Conservation (phyloP, 306 rosid genomes). For the Rosa lucieae region DNA sequence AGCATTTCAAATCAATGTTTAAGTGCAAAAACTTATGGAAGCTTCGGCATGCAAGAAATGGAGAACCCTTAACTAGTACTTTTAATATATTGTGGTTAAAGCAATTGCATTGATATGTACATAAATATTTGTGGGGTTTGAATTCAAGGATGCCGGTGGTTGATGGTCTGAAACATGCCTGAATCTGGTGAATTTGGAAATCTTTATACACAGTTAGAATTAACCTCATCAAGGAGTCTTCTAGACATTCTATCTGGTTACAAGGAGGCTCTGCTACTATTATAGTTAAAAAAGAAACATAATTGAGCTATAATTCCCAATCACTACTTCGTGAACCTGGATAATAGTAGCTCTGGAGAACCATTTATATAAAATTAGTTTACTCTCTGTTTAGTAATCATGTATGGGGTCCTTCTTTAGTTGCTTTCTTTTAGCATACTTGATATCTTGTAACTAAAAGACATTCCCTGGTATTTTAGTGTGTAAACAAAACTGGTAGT, state of each 20-base stretch:
- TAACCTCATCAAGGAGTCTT: not conserved
- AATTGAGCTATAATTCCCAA: not conserved
- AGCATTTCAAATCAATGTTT: not conserved
- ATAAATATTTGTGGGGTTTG: not conserved
- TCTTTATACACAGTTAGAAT: not conserved
- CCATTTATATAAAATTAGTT: not conserved
- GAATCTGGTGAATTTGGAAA: not conserved
- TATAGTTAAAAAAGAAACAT: not conserved
- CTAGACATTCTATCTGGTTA: not conserved
- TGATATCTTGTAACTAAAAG: not conserved
- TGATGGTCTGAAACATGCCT: not conserved
- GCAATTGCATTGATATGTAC: not conserved
- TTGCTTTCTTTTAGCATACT: not conserved
- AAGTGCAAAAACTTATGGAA: conserved; percentile 1
- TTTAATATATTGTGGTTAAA: not conserved
- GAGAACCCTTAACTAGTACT: not conserved
- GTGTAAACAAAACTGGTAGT: not conserved
- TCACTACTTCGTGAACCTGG: not conserved
- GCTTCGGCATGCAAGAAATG: not conserved
- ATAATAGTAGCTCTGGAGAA: not conserved
- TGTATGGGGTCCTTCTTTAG: not conserved
- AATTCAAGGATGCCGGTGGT: not conserved
- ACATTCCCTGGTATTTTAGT: not conserved
- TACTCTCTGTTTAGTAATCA: not conserved
- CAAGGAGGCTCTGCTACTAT: too few species aligned